Conservation (phyloP, 805 yeast genomes). For the Starmerella khaoyaiensis region DNA sequence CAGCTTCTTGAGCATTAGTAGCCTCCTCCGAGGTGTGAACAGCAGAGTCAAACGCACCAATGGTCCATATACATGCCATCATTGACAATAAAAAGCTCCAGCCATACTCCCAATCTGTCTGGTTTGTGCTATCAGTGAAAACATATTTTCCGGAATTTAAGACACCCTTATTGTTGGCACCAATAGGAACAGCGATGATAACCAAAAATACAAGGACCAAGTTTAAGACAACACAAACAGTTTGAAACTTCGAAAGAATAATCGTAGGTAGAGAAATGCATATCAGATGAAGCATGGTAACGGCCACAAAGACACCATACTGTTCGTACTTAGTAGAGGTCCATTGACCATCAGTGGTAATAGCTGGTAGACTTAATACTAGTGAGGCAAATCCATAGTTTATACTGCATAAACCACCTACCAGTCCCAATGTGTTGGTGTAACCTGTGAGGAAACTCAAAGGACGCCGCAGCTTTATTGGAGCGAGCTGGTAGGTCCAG, state of each 20-base stretch:
- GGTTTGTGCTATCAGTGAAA: constrained; percentile 41
- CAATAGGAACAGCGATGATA: constrained; percentile 54
- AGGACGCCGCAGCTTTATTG: constrained; percentile 38
- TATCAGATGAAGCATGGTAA: constrained; percentile 40
- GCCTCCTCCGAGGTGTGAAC: constrained; percentile 66
- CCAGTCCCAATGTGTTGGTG: constrained; percentile 52
- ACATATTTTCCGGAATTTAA: constrained; percentile 43
- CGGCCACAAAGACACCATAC: constrained; percentile 58
- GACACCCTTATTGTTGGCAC: constrained; percentile 25
- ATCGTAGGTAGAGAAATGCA: constrained; percentile 47
- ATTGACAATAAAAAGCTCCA: constrained; percentile 43
- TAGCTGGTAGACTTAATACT: constrained; percentile 27
- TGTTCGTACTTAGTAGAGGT: constrained; percentile 40
- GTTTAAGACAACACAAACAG: constrained; percentile 44
- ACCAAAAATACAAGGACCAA: constrained; percentile 40
- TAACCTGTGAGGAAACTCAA: constrained; percentile 53
- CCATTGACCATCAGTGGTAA: constrained; percentile 35
- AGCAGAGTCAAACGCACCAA: constrained; percentile 59
- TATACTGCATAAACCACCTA: constrained; percentile 55
- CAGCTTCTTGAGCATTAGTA: constrained; percentile 44
- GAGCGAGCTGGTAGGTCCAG: constrained; percentile 58
- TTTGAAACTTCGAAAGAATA: constrained; percentile 45
- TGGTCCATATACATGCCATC: constrained; percentile 64
- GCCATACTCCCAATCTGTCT: constrained; percentile 45
- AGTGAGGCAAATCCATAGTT: constrained; percentile 43